Base-by-base conservation (phyloP, 2,329 filamentous ascomycete genomes). In the Talaromyces sp. region DNA sequence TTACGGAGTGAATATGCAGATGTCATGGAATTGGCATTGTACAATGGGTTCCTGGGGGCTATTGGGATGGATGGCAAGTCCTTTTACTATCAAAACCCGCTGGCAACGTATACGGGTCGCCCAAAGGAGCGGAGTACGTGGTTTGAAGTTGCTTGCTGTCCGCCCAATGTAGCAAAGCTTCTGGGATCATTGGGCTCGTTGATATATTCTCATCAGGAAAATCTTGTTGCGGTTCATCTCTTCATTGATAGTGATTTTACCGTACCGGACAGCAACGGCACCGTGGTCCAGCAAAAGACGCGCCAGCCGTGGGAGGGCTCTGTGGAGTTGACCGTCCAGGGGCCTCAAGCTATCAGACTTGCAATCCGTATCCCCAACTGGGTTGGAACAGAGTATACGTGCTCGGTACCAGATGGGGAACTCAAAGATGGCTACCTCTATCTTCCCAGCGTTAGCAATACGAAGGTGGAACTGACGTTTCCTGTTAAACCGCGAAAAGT, bases 81-180 rank as follows among this genome's bases (percentile, higher is more conserved):
- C 1, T 88, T 88, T 69, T 85, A 84, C 0, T 88, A 88, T 63
- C 81, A 82, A 58, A 88, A 88, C 65, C 85, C 86, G 62, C 75
- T 88, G 0, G 82, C 81, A 0, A 85, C 82, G 36, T 84, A 80
- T 9, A 79, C 82, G 8, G 68, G 69, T 1, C 77, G 85, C 60
- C 75, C 76, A 19, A 85, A 80, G 22, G 73, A 76, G 60, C 76
- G 85, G 15, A 75, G 80, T 33, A 79, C 82, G 25, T 88, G 85
- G 85, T 87, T 86, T 59, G 81, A 80, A 56, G 81, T 80, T 42
- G 83, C 84, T 6, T 87, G 84, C 64, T 87, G 85, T 66, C 85
- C 85, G 3, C 85, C 85, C 0, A 87, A 87, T 65, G 73, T 88
- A 0, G 78, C 81, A 25, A 75, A 84, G 28, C 71, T 85, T 1